Percentiles rank a stretch among this genome's conserved stretches.
Evolutionary conservation across 1,284 basidiomycete species (phyloP).

Genomic region (Malassezia dermatis): DNA sequence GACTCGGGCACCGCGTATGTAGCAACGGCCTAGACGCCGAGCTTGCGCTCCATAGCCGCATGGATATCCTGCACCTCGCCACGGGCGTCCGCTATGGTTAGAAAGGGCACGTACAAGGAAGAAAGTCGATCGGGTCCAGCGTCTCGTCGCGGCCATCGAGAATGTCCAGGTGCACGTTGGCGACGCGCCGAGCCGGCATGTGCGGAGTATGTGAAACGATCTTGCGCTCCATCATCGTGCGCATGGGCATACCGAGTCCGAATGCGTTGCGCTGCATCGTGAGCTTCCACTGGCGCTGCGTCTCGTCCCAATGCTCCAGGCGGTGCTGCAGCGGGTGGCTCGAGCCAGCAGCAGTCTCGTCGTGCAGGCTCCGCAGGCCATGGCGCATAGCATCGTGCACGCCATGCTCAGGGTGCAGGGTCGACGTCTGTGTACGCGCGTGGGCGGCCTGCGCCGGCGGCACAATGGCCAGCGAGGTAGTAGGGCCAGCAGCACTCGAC

Average conservation of each 20-base stretch:
- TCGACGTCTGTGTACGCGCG: slow-evolving; percentile 21
- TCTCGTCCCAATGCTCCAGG: slow-evolving; percentile 65
- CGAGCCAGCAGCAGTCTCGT: slow-evolving; percentile 23
- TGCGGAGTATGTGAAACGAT: slow-evolving; percentile 56
- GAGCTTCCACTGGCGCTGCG: slow-evolving; percentile 75
- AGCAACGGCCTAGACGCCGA: slow-evolving; percentile 12
- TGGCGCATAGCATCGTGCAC: slow-evolving; percentile 43
- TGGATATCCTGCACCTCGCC: slow-evolving; percentile 21
- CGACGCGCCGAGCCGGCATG: slow-evolving; percentile 24
- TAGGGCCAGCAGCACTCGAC: not conserved
- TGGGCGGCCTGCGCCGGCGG: slow-evolving; percentile 21
- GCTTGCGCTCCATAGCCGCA: slow-evolving; percentile 26
- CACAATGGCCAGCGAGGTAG: slow-evolving; percentile 22
- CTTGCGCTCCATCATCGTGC: slow-evolving; percentile 85
- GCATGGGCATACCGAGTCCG: slow-evolving; percentile 77
- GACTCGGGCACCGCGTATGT: not conserved
- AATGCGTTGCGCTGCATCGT: slow-evolving; percentile 73
- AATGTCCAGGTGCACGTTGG: slow-evolving; percentile 41
- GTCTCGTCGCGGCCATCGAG: slow-evolving; percentile 43
- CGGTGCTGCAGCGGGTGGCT: slow-evolving; percentile 41
- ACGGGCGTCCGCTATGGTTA: not conserved
- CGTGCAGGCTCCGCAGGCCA: slow-evolving; percentile 30
- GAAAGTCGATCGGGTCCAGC: slow-evolving; percentile 38
- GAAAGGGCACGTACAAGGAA: slow-evolving; percentile 24
- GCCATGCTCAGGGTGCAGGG: slow-evolving; percentile 35